phyloP scores from a whole-genome alignment of 805 yeast species.

The Kuraishia ogatae region DNA sequence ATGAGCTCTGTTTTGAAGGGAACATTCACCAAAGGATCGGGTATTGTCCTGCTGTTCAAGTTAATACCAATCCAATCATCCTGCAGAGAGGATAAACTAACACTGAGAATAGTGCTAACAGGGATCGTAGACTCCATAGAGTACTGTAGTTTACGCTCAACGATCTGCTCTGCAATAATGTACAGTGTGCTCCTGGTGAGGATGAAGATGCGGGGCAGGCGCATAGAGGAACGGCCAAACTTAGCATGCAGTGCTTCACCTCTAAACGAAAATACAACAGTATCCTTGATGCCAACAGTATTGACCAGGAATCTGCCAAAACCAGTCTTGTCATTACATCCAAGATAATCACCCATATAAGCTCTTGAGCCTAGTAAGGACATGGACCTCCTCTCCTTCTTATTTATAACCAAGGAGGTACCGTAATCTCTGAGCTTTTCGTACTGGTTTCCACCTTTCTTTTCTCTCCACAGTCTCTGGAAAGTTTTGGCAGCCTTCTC shows the following conservation, averaged over 20 bases:
- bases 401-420: constrained; percentile 53
- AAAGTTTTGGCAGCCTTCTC: constrained; percentile 78
- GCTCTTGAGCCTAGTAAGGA: constrained; percentile 83
- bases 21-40: constrained; percentile 77
- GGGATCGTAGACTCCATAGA: constrained; percentile 58
- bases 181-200: constrained; percentile 56
- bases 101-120: constrained; percentile 46
- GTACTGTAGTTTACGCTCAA: constrained; percentile 45
- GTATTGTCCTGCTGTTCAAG: constrained; percentile 42
- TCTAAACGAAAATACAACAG: constrained; percentile 66
- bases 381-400: constrained; percentile 85
- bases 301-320: constrained; percentile 69
- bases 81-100: constrained; percentile 66
- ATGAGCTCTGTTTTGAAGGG: constrained; percentile 85
- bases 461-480: constrained; percentile 77
- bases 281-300: constrained; percentile 61
- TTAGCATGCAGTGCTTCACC: constrained; percentile 80
- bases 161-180: constrained; percentile 64
- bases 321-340: constrained; percentile 64
- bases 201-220: constrained; percentile 66
- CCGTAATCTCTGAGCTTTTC: constrained; percentile 86
- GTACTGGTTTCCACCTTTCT: constrained; percentile 71
- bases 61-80: constrained; percentile 90
- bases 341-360: constrained; percentile 90
- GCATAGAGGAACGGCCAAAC: constrained; percentile 85